Base-by-base conservation (phyloP, 2,329 filamentous ascomycete species). In the Corynespora cassiicola region DNA sequence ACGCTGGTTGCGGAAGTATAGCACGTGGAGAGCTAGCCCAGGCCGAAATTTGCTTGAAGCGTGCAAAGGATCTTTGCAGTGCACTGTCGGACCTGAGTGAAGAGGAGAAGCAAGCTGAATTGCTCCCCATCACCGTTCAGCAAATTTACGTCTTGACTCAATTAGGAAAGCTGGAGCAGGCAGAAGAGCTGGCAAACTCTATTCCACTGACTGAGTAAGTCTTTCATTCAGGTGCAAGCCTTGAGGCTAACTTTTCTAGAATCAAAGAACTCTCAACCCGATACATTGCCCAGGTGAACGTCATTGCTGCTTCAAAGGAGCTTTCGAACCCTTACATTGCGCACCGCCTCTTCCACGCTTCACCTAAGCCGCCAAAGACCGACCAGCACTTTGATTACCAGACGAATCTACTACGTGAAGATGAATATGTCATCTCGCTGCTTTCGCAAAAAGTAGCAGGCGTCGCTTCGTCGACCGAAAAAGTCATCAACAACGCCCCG, bases 361-460 rank as follows among this genome's bases (percentile, higher is more conserved):
- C 80, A 16, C 73, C 80, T 6, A 58, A 74, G 5, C 67, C 77
- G 2, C 73, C 77, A 3, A 75, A 75, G 20, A 78, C 78, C 15
- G 83, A 88, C 54, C 82, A 80, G 46, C 78, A 87, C 2, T 94
- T 94, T 61, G 71, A 77, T n/a, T 86, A 86, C 64, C 89, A 94
- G 64, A 75, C 72, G 32, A 78, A 74, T 40, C 76, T 79, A 33
- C 61, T 89, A 27, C 70, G 74, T 33, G 79, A 82, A 43, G 88
- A 92, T 67, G 74, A 72, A 49, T 79, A 85, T 45, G 75, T 83
- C 18, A 71, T 88, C 21, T 81, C 84, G 45, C 72, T 92, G 7
- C 76, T 85, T 51, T 79, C 81, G 28, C 77, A 84, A 46, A 92
- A 92, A 61, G 83, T 81, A 41, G 64, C 72, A 3, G 87, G 87